phyloP scores from a whole-genome alignment of 2,329 filamentous ascomycete species.

The Fusarium nematophilum region DNA sequence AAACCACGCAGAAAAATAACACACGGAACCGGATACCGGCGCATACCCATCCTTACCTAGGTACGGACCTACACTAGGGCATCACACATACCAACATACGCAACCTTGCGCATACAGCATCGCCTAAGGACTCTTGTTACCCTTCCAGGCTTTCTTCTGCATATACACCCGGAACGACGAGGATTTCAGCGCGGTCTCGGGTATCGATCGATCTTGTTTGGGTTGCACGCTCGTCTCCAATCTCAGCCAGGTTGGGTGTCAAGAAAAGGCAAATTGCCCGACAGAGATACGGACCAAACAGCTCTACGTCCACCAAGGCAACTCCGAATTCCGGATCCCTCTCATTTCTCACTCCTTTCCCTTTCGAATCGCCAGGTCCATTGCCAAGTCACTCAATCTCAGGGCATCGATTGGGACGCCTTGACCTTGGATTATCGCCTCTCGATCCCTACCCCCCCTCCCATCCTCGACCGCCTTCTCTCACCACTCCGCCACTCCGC shows the following conservation, averaged over 20 bases:
- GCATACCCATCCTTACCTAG: constrained; percentile 3
- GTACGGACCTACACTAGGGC: constrained; percentile 15
- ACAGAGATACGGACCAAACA: constrained; percentile 29
- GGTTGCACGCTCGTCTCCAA: constrained; percentile 12
- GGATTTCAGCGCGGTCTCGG: constrained; percentile 17
- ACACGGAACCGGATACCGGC: constrained; percentile 3
- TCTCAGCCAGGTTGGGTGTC: constrained; percentile 30
- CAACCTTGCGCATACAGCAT: constrained; percentile 7
- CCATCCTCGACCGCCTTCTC: constrained; percentile 40
- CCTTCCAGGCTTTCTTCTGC: constrained; percentile 6
- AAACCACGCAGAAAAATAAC: neutral
- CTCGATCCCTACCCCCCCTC: constrained; percentile 32
- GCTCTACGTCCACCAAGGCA: constrained; percentile 29
- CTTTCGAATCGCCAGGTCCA: constrained; percentile 10
- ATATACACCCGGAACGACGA: constrained; percentile 16
- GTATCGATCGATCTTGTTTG: constrained; percentile 30
- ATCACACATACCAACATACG: constrained; percentile 12
- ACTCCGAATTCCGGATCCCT: constrained; percentile 23
- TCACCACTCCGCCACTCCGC: constrained; percentile 38
- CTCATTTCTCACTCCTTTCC: constrained; percentile 11
- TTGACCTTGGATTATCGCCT: constrained; percentile 32
- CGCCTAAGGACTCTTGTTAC: constrained; percentile 13
- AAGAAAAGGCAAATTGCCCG: constrained; percentile 33
- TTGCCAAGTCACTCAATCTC: constrained; percentile 8
- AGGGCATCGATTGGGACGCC: constrained; percentile 32